These are phyloP conservation scores for Xerocomus nothofagi DNA, from an alignment of 1,284 basidiomycete species.

Conservation along the genomic window DNA sequence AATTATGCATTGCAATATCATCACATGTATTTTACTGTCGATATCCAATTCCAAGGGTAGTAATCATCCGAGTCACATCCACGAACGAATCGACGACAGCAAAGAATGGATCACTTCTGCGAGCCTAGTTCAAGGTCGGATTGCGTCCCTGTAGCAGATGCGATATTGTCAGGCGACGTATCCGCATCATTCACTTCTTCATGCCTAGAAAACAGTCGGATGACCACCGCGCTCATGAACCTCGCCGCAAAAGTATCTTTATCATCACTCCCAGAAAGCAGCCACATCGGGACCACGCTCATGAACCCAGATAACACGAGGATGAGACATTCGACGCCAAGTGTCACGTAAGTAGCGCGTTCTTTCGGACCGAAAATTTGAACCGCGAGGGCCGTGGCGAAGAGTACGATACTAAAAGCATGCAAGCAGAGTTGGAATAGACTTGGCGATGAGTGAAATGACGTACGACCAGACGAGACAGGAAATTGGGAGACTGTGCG, in stretches of 20 bases:
- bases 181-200: background rate
- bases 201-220: slow-evolving; percentile 7
- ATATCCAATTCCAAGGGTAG: background rate
- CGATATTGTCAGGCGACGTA: background rate
- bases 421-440: background rate
- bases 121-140: background rate
- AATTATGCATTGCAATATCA: background rate
- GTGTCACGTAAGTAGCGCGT: background rate
- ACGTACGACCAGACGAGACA: slow-evolving; percentile 26
- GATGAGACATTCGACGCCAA: slow-evolving; percentile 11
- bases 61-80: background rate
- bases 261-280: slow-evolving; percentile 1
- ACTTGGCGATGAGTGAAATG: background rate
- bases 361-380: slow-evolving; percentile 13
- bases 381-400: slow-evolving; percentile 6
- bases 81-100: background rate
- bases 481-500: slow-evolving; percentile 20
- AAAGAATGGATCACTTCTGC: background rate
- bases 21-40: no score
- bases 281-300: slow-evolving; percentile 2
- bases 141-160: background rate
- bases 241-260: no score
- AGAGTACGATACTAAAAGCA: slow-evolving; percentile 13
- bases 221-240: no score
- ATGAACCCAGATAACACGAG: slow-evolving; percentile 6